Evolutionary conservation across 179 eudicot genomes (phyloP).

Genomic region (Gypsophila paniculata): DNA sequence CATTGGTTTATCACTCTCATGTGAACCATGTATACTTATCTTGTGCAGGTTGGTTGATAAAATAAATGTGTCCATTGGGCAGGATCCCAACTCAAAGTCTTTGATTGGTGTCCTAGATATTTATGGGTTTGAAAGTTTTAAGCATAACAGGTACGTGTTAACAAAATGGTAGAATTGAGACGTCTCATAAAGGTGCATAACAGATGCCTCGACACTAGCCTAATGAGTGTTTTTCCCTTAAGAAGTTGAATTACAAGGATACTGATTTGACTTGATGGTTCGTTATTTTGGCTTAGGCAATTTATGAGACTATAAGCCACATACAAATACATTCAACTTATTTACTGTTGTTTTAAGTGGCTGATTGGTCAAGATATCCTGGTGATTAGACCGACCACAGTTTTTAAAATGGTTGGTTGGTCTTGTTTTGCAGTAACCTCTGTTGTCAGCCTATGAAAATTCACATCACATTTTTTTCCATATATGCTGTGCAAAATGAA

Average conservation of each 20-base stretch:
- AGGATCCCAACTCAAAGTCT: conserved; percentile 76
- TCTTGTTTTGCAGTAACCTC: background rate
- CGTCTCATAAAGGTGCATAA: conserved; percentile 1
- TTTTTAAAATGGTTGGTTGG: background rate
- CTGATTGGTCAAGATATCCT: background rate
- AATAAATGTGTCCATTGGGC: conserved; percentile 89
- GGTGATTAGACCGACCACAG: background rate
- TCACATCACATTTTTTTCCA: background rate
- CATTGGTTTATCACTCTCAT: conserved; percentile 11
- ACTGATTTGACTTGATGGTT: background rate
- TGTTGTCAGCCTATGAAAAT: background rate
- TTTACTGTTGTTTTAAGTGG: background rate
- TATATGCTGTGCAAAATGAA: background rate
- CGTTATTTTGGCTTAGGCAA: conserved; percentile 6
- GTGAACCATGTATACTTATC: conserved; percentile 19
- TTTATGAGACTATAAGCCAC: background rate
- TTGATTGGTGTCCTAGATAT: conserved; percentile 94
- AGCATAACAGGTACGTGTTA: conserved; percentile 70
- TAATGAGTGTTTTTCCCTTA: background rate
- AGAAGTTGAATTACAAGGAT: conserved; percentile 1
- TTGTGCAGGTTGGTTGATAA: conserved; percentile 84
- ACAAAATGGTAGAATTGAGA: background rate
- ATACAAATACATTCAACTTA: background rate
- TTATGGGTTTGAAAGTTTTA: conserved; percentile 96
- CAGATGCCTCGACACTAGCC: background rate